Conservation (phyloP, 2,329 filamentous ascomycete species). For the Fusarium sp. region DNA sequence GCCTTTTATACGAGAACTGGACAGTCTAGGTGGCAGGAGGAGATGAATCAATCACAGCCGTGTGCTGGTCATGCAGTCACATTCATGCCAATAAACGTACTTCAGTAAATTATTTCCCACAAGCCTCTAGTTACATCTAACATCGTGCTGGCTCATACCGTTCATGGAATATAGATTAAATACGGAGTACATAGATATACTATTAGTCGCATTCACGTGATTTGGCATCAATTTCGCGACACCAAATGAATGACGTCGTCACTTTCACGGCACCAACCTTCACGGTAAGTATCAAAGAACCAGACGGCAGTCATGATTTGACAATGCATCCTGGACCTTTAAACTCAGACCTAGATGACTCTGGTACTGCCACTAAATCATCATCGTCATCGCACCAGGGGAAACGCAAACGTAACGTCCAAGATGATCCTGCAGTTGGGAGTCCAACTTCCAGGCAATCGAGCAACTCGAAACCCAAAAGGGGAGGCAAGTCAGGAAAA, state of each 20-base stretch:
- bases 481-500: slow-evolving; percentile 11
- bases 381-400: slow-evolving; percentile 6
- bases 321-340: slow-evolving; percentile 11
- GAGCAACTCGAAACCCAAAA: slow-evolving; percentile 14
- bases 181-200: neutral
- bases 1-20: slow-evolving; percentile 17
- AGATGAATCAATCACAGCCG: slow-evolving; percentile 28
- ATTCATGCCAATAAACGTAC: slow-evolving; percentile 37
- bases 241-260: slow-evolving; percentile 37
- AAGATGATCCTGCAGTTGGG: slow-evolving; percentile 10
- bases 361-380: neutral
- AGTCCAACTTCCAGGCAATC: slow-evolving; percentile 24
- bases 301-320: slow-evolving; percentile 13
- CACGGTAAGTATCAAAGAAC: neutral
- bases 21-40: slow-evolving; percentile 17
- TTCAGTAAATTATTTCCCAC: slow-evolving; percentile 11
- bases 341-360: neutral
- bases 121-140: neutral
- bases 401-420: slow-evolving; percentile 43
- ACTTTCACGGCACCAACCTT: slow-evolving; percentile 16
- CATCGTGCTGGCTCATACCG: neutral
- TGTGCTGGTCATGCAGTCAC: slow-evolving; percentile 38
- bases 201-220: slow-evolving; percentile 50
- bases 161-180: neutral
- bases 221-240: slow-evolving; percentile 54